Evolutionary conservation across 108 stramenopile genomes (phyloP).

Genomic region (Nitzschia sp.): DNA sequence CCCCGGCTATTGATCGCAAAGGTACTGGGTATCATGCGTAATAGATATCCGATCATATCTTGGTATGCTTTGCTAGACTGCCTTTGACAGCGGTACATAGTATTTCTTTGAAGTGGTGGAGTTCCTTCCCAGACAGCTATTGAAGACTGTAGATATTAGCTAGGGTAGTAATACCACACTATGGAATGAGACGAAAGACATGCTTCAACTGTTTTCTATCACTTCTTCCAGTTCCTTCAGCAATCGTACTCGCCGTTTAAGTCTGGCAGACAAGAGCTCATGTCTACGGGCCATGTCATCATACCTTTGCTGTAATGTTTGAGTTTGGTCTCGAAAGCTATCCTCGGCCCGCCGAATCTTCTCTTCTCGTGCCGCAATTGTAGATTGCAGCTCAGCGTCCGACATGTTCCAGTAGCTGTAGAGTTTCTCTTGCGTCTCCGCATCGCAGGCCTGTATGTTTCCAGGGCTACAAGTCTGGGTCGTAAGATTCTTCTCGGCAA

Average conservation of each 20-base stretch:
- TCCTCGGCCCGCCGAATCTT: constrained; percentile 48
- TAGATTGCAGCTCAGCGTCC: constrained; percentile 25
- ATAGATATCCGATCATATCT: no score
- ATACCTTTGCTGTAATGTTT: constrained; percentile 58
- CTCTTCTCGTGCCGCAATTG: constrained; percentile 49
- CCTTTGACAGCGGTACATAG: no score
- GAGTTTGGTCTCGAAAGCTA: constrained; percentile 47
- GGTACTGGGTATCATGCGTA: no score
- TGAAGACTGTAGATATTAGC: no score
- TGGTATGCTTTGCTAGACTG: no score
- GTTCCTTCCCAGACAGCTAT: no score
- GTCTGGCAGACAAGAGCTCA: constrained; percentile 10
- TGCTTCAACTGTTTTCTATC: no score
- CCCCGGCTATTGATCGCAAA: no score
- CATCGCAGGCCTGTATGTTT: constrained; percentile 52
- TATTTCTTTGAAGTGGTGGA: no score
- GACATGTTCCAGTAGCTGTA: constrained; percentile 40
- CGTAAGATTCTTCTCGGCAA: constrained; percentile 44
- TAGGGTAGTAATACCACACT: no score
- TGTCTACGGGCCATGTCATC: constrained; percentile 9
- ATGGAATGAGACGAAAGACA: no score
- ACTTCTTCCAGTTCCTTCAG: background rate
- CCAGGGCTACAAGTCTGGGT: constrained; percentile 49
- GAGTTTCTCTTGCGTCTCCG: constrained; percentile 40
- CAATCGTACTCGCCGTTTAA: constrained; percentile 16